Conservation (phyloP, 495 filamentous ascomycete genomes). For the Xylaria sp. region DNA sequence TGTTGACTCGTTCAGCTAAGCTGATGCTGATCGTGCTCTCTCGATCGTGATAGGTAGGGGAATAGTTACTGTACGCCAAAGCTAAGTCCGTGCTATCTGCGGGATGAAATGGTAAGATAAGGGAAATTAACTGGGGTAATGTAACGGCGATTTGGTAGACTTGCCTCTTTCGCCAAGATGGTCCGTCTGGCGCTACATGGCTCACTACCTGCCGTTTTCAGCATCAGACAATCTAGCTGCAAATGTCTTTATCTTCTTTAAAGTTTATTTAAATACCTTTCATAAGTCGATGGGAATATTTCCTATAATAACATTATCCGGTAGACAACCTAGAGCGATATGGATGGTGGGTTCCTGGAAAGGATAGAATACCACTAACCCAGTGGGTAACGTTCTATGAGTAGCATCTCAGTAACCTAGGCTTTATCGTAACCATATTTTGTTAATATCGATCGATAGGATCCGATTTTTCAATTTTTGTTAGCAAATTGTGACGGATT, state of each 20-base stretch:
- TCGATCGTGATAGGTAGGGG: background rate
- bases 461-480: no score
- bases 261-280: no score
- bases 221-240: background rate
- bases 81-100: background rate
- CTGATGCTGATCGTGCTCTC: background rate
- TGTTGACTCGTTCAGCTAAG: background rate
- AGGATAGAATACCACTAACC: background rate
- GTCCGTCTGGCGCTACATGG: slow-evolving; percentile 21
- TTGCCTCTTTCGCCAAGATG: slow-evolving; percentile 24
- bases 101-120: background rate
- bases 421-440: no score
- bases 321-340: background rate
- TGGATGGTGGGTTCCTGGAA: background rate
- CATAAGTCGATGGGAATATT: background rate
- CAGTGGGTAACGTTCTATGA: no score
- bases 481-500: no score
- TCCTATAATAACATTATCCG: background rate
- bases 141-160: slow-evolving; percentile 11
- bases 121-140: slow-evolving; percentile 20
- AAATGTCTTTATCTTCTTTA: background rate
- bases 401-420: no score
- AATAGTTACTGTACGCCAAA: background rate
- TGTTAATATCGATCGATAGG: no score
- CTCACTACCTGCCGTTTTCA: slow-evolving; percentile 9